A percentile compares a stretch with the other conserved stretches of the same genome.
phyloP scores from a whole-genome alignment of 768 basidiomycete species.

The Kwoniella pini region DNA sequence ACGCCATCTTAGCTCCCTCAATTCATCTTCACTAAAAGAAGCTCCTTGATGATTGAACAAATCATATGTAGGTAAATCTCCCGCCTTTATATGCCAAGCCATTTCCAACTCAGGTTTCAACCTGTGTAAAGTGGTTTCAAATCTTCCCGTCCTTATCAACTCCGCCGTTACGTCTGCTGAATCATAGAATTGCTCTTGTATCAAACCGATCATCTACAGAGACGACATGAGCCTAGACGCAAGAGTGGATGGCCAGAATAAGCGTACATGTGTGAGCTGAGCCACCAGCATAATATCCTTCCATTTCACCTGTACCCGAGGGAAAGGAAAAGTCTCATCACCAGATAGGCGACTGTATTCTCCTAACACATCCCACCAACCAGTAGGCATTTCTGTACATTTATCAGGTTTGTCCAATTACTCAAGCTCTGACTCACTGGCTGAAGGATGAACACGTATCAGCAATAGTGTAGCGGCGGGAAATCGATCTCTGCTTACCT shows the following conservation, averaged over 20 bases:
- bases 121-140: slow-evolving; percentile 6
- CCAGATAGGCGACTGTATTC: slow-evolving; percentile 4
- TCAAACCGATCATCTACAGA: slow-evolving; percentile 4
- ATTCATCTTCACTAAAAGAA: slow-evolving; percentile 2
- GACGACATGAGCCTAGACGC: background rate
- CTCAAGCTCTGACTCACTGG: background rate
- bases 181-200: slow-evolving; percentile 8
- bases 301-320: slow-evolving; percentile 6
- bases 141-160: background rate
- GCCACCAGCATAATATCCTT: slow-evolving; percentile 5
- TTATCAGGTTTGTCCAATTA: background rate
- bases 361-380: slow-evolving; percentile 4
- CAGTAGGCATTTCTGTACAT: slow-evolving; percentile 1
- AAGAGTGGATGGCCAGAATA: too few species aligned
- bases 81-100: slow-evolving; percentile 3
- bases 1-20: slow-evolving; percentile 4
- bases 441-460: background rate
- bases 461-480: background rate
- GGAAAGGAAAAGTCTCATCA: slow-evolving; percentile 5
- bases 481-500: background rate
- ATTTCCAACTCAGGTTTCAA: slow-evolving; percentile 8
- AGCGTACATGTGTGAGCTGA: slow-evolving; percentile 1
- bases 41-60: background rate
- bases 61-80: slow-evolving; percentile 2
- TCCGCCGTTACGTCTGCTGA: slow-evolving; percentile 4